These are phyloP conservation scores for Ascochyta viciae-villosae DNA, from an alignment of 2,329 filamentous ascomycete species.

Conservation along the genomic window DNA sequence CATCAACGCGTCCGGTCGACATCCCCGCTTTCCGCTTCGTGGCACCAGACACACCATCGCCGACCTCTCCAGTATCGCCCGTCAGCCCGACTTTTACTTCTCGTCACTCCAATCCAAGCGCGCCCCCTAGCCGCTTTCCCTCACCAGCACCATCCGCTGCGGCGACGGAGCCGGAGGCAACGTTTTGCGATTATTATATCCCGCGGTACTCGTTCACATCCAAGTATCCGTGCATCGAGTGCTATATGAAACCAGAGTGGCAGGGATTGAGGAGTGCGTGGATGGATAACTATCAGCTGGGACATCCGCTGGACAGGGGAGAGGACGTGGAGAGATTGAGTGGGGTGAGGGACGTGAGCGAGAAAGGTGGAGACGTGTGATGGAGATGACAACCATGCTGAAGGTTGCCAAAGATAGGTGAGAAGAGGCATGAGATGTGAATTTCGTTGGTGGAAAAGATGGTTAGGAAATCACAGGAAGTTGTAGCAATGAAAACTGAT, in stretches of 20 bases:
- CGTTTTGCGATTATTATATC: slow-evolving; percentile 32
- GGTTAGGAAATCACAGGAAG: not conserved
- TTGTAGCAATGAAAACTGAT: not conserved
- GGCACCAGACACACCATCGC: slow-evolving; percentile 2
- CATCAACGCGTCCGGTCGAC: not conserved
- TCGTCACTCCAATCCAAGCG: slow-evolving; percentile 1
- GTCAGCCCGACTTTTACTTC: slow-evolving; percentile 5
- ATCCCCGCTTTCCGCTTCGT: slow-evolving; percentile 16
- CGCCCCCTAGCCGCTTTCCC: not conserved
- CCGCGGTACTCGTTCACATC: slow-evolving; percentile 22
- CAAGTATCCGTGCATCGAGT: slow-evolving; percentile 33
- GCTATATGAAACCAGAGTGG: slow-evolving; percentile 33
- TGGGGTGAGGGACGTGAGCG: slow-evolving; percentile 28
- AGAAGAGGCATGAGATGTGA: not conserved
- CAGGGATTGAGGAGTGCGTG: slow-evolving; percentile 13
- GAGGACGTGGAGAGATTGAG: slow-evolving; percentile 28
- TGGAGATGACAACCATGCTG: too few species aligned
- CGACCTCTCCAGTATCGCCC: slow-evolving; percentile 7
- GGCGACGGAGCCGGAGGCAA: slow-evolving; percentile 9
- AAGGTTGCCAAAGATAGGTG: not conserved
- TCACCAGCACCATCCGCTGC: not conserved
- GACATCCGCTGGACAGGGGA: slow-evolving; percentile 24
- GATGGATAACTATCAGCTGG: slow-evolving; percentile 25
- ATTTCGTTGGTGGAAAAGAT: not conserved
- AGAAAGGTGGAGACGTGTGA: not conserved